Conservation (phyloP, 257 asterid genomes). For the Salvia hispanica region DNA sequence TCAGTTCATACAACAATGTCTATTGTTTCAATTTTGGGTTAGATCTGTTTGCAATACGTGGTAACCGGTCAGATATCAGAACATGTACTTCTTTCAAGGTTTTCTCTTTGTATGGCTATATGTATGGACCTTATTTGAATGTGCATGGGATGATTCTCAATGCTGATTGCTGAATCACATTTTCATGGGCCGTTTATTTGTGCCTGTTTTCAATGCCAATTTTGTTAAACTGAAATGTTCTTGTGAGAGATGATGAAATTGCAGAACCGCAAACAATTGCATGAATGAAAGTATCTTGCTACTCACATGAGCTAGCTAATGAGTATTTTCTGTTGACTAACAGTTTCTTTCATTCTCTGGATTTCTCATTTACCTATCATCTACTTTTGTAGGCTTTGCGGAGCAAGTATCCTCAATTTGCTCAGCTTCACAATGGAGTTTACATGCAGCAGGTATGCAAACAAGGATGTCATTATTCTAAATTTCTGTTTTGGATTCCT, state of each 20-base stretch:
- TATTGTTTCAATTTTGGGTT: background rate
- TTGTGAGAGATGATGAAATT: background rate
- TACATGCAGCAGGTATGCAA: slow-evolving; percentile 94
- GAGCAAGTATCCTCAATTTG: slow-evolving; percentile 96
- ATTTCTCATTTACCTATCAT: slow-evolving; percentile 11
- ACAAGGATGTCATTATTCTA: slow-evolving; percentile 14
- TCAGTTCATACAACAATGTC: slow-evolving; percentile 23
- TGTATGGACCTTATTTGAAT: background rate
- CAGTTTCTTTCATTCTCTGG: background rate
- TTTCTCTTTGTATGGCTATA: no score
- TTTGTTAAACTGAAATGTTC: background rate
- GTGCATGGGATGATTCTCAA: slow-evolving; percentile 3
- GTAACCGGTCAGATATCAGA: slow-evolving; percentile 5
- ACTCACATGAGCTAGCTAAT: background rate
- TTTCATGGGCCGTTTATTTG: background rate
- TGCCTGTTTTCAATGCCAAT: background rate
- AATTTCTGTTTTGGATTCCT: slow-evolving; percentile 22
- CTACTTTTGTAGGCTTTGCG: slow-evolving; percentile 67
- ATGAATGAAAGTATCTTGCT: background rate
- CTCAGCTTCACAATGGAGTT: slow-evolving; percentile 90
- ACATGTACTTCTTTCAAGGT: background rate
- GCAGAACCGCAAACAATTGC: background rate
- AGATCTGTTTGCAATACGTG: slow-evolving; percentile 20
- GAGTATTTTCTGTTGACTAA: slow-evolving; percentile 4
- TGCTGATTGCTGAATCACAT: background rate